Conservation (phyloP, 768 basidiomycete genomes). For the Leucosporidium creatinivorum region DNA sequence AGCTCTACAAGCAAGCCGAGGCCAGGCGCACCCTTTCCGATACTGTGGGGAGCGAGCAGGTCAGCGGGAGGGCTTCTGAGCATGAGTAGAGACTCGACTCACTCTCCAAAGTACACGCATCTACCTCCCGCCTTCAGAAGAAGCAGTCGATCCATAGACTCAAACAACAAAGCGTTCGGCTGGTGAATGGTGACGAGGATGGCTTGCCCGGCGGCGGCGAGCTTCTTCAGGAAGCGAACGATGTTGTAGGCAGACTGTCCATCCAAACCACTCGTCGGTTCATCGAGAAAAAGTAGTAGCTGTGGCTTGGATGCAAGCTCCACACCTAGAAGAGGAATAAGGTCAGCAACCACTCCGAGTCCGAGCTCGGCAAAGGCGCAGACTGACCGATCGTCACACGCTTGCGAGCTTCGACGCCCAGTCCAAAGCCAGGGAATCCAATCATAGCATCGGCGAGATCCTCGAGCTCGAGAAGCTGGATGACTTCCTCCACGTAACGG, state of each 20-base stretch:
- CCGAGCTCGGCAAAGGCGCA: slow-evolving; percentile 41
- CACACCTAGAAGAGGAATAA: slow-evolving; percentile 46
- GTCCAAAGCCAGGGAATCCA: slow-evolving; percentile 44
- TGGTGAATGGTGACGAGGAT: slow-evolving; percentile 76
- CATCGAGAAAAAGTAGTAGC: slow-evolving; percentile 75
- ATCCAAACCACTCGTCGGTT: slow-evolving; percentile 64
- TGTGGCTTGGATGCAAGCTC: slow-evolving; percentile 59
- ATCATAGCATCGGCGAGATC: slow-evolving; percentile 47
- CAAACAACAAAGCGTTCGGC: slow-evolving; percentile 59
- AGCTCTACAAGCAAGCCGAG: no score
- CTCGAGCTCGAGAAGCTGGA: slow-evolving; percentile 45
- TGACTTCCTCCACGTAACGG: slow-evolving; percentile 44
- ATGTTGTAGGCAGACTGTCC: slow-evolving; percentile 43
- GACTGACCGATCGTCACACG: slow-evolving; percentile 42
- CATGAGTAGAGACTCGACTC: no score
- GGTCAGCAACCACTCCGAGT: not conserved
- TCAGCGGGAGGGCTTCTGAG: no score
- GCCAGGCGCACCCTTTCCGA: slow-evolving; percentile 47
- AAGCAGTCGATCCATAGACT: slow-evolving; percentile 72
- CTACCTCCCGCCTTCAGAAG: slow-evolving; percentile 70
- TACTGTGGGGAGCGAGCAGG: slow-evolving; percentile 34
- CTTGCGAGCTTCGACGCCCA: slow-evolving; percentile 45
- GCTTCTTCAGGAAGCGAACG: slow-evolving; percentile 57
- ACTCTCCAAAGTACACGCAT: slow-evolving; percentile 65
- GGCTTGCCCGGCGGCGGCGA: slow-evolving; percentile 74